A percentile compares a stretch with the other conserved stretches of the same genome.
Conservation (phyloP, 495 filamentous ascomycete genomes). For the Penicillium canariense region DNA sequence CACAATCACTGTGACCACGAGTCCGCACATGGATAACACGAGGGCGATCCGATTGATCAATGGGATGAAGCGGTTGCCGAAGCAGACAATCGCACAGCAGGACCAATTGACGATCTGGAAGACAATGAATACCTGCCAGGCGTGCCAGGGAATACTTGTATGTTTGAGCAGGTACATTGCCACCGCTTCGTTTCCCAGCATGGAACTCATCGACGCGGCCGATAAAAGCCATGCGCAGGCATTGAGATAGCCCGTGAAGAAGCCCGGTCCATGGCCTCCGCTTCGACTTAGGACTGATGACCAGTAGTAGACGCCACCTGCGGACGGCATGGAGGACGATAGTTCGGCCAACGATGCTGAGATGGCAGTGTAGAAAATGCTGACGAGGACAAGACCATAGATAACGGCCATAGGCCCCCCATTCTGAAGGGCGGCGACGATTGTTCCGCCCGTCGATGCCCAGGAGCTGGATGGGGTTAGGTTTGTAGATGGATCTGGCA, state of each 20-base stretch:
- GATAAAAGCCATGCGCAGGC: constrained; percentile 72
- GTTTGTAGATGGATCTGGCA: not conserved
- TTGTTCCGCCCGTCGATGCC: constrained; percentile 44
- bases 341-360: constrained; percentile 57
- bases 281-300: constrained; percentile 65
- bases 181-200: constrained; percentile 63
- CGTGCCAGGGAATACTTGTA: constrained; percentile 51
- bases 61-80: constrained; percentile 63
- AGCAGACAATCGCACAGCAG: constrained; percentile 59
- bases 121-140: constrained; percentile 74
- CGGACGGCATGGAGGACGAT: constrained; percentile 74
- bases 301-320: constrained; percentile 83
- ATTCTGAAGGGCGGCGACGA: constrained; percentile 44
- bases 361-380: constrained; percentile 42
- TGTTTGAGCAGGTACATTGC: constrained; percentile 67
- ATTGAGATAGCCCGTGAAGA: constrained; percentile 72
- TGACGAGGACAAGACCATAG: constrained; percentile 43
- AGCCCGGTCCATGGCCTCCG: constrained; percentile 61
- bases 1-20: constrained; percentile 65
- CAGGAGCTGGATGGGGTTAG: constrained; percentile 32
- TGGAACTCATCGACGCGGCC: constrained; percentile 61
- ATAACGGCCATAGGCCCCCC: constrained; percentile 44
- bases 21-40: constrained; percentile 61
- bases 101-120: constrained; percentile 65
- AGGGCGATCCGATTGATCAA: constrained; percentile 61